These are phyloP conservation scores for Aspergillus coremiiformis DNA, from an alignment of 495 filamentous ascomycete species.

Conservation along the genomic window DNA sequence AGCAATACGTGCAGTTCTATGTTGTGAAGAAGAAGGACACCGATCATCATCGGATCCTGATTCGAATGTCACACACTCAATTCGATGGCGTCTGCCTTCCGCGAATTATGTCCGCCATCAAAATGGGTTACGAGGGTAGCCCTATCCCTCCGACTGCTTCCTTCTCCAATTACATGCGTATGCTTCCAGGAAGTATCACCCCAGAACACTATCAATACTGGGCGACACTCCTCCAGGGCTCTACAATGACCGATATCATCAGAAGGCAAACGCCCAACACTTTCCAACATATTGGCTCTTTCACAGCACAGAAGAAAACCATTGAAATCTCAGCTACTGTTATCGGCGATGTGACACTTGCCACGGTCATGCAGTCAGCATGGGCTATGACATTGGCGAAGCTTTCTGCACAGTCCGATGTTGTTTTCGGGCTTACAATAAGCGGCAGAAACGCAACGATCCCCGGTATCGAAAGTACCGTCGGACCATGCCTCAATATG, in stretches of 20 bases:
- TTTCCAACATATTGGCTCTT: conserved; percentile 32
- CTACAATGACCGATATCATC: conserved; percentile 41
- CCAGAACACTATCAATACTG: conserved; percentile 51
- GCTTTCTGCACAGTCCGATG: conserved; percentile 41
- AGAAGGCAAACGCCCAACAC: conserved; percentile 29
- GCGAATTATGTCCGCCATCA: conserved; percentile 49
- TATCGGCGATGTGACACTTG: conserved; percentile 44
- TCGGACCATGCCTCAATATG: conserved; percentile 54
- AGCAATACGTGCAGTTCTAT: conserved; percentile 55
- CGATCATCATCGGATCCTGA: conserved; percentile 49
- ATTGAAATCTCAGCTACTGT: conserved; percentile 35
- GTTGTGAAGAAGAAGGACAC: conserved; percentile 45
- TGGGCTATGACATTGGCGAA: conserved; percentile 50
- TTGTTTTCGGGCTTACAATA: conserved; percentile 50
- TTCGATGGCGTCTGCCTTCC: conserved; percentile 68
- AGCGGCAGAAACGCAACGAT: conserved; percentile 51
- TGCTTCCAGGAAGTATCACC: conserved; percentile 36
- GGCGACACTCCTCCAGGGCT: conserved; percentile 35
- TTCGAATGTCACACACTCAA: conserved; percentile 67
- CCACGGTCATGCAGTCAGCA: conserved; percentile 50
- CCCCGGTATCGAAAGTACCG: conserved; percentile 45
- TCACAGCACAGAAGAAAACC: conserved; percentile 31
- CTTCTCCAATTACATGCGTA: conserved; percentile 53
- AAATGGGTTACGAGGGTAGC: conserved; percentile 45
- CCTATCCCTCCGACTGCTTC: conserved; percentile 38